Evolutionary conservation across 352 stramenopile species (phyloP), one percentile per base, ranked within the genome.

Genomic region (Phytophthora cajani): DNA sequence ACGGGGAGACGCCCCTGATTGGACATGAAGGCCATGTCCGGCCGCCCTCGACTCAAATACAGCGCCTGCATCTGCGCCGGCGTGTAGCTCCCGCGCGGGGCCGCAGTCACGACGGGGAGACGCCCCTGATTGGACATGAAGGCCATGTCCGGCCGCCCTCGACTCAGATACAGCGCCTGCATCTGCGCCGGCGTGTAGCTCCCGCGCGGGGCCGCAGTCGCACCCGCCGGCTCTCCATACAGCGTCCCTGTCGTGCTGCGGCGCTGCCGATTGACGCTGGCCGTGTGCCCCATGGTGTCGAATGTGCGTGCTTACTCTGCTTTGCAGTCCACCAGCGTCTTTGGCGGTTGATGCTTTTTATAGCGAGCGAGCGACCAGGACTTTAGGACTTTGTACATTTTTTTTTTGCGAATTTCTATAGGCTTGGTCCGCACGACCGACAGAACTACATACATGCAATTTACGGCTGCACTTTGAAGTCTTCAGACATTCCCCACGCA

Each of bases 11-110:
- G 68, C 42, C 67, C 67, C 59, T 96, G 84, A 67, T 91, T 87
- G 42, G 87, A 89, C 75, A 96, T 90, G 74, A 96, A 96, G 10
- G 80, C 89, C 87, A 95, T 89, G 67, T 96, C 89, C 0, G 87
- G 85, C 2, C 89, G 79, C 1, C 87, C 85, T 52, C 82, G 83
- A 62, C 79, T 95, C 65, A 94, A 60, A 66, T 95, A 96, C 57
- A 96, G 74, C 32, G 89, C 87, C 72, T 96, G 87, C 66, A 96
- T 84, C 63, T 94, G 87, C 67, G 83, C 86, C 12, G 84, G 86
- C 38, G 89, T 94, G 84, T 94, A 95, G 63, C 85, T 75, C 27
- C 72, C 69, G 27, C 71, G 82, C 51, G 80, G 70, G 25, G 69
- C 77, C 54, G 73, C 75, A n/a, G 71, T 63, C 2, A n/a, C 83